Evolutionary conservation across 768 basidiomycete genomes (phyloP).

Genomic region (Boletus vinaceobasis): DNA sequence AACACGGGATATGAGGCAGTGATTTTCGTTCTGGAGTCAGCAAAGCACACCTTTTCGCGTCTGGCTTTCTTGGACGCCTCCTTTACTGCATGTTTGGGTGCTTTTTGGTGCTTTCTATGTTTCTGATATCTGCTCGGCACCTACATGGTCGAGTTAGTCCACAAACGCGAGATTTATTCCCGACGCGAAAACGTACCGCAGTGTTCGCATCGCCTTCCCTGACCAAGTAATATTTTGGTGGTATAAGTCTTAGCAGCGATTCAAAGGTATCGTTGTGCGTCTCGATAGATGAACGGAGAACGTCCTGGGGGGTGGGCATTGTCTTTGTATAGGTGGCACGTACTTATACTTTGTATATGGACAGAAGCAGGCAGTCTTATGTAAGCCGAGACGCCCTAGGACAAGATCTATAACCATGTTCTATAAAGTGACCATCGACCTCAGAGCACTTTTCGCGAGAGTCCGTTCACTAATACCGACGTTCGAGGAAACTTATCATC

Average conservation of each 20-base stretch:
- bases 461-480: too few relatives aligned
- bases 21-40: background rate
- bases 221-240: conserved; percentile 79
- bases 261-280: conserved; percentile 87
- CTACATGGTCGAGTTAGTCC: background rate
- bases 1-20: background rate
- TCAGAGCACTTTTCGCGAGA: too few relatives aligned
- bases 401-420: too few relatives aligned
- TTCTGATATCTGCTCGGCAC: conserved; percentile 73
- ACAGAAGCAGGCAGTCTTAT: background rate
- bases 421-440: too few relatives aligned
- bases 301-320: conserved; percentile 50
- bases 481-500: too few relatives aligned
- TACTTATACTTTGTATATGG: background rate
- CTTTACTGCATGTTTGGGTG: conserved; percentile 82
- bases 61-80: conserved; percentile 88
- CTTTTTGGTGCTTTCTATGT: conserved; percentile 82
- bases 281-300: conserved; percentile 64
- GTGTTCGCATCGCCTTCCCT: conserved; percentile 11
- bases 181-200: conserved; percentile 8
- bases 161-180: background rate
- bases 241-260: conserved; percentile 77
- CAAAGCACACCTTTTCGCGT: conserved; percentile 66
- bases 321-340: background rate
- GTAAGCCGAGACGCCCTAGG: background rate